Conservation (phyloP, 306 rosid species). For the Prunus salicina region DNA sequence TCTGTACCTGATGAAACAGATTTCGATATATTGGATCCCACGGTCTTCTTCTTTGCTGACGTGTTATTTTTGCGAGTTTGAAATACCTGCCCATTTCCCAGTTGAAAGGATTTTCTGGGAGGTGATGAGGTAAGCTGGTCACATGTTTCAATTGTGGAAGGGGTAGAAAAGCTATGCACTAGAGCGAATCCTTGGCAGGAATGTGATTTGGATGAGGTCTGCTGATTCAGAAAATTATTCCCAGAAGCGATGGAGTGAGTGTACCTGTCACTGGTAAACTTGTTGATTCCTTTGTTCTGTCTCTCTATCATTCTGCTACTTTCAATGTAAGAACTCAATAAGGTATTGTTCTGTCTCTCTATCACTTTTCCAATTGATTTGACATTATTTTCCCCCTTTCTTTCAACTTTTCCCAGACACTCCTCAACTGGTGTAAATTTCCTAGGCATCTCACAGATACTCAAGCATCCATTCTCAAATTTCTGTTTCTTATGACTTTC, state of each 20-base stretch:
- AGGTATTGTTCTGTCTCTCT: constrained; percentile 8
- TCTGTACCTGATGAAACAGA: constrained; percentile 17
- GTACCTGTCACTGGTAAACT: constrained; percentile 24
- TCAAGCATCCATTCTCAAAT: constrained; percentile 34
- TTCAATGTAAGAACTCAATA: constrained; percentile 30
- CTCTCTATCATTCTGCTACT: constrained; percentile 25
- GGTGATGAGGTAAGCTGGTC: constrained; percentile 18
- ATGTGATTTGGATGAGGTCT: constrained; percentile 21
- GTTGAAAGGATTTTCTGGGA: constrained; percentile 13
- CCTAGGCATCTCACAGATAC: constrained; percentile 29
- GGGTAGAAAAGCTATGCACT: constrained; percentile 14
- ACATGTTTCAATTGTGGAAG: constrained; percentile 11
- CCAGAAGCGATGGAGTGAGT: constrained; percentile 31
- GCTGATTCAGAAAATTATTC: constrained; percentile 28
- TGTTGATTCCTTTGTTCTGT: constrained; percentile 21
- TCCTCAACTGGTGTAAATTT: constrained; percentile 26
- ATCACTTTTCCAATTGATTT: constrained; percentile 12
- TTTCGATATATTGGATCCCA: neutral
- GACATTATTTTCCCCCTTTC: constrained; percentile 14
- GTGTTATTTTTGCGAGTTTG: constrained; percentile 4
- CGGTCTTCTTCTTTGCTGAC: constrained; percentile 21
- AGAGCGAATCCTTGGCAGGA: constrained; percentile 20
- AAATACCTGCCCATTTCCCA: constrained; percentile 20
- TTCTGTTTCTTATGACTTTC: constrained; percentile 45
- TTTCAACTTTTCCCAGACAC: constrained; percentile 21